Conservation (phyloP, 2,329 filamentous ascomycete genomes). For the Penicillium sp. region DNA sequence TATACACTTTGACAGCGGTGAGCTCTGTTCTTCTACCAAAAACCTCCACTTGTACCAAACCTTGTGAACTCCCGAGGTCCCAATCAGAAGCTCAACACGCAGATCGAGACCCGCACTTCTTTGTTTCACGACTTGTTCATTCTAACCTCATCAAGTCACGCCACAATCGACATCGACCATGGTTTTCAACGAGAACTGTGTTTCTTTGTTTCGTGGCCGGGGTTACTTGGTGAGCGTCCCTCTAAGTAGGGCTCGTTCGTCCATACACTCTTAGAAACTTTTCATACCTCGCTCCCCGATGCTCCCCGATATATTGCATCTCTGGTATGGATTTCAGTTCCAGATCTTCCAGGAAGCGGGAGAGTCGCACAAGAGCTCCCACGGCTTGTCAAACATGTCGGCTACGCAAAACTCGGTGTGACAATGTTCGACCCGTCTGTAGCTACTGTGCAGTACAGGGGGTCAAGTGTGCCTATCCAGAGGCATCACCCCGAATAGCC, state of each 20-base stretch:
- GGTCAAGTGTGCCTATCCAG: constrained; percentile 22
- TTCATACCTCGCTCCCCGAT: constrained; percentile 17
- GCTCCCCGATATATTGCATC: constrained; percentile 9
- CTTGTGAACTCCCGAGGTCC: too few species aligned
- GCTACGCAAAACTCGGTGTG: constrained; percentile 24
- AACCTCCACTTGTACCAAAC: too few species aligned
- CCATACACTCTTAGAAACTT: constrained; percentile 8
- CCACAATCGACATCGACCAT: constrained; percentile 9
- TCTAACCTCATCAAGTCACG: constrained; percentile 11
- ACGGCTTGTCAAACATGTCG: constrained; percentile 25
- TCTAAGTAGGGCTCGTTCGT: constrained; percentile 7
- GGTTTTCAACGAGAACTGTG: neutral
- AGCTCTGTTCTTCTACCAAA: too few species aligned
- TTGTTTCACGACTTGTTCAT: constrained; percentile 10
- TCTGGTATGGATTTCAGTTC: constrained; percentile 16
- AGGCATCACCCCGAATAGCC: constrained; percentile 16
- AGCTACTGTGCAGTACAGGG: constrained; percentile 22
- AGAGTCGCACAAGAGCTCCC: constrained; percentile 23
- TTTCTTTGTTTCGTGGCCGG: constrained; percentile 15
- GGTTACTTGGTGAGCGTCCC: neutral
- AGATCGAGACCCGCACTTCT: constrained; percentile 2
- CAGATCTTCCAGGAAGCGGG: constrained; percentile 17
- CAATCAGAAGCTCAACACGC: too few species aligned
- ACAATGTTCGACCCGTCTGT: constrained; percentile 22
- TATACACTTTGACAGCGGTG: too few species aligned